phyloP scores from a whole-genome alignment of 2,329 filamentous ascomycete species.

The Aspergillus persii region DNA sequence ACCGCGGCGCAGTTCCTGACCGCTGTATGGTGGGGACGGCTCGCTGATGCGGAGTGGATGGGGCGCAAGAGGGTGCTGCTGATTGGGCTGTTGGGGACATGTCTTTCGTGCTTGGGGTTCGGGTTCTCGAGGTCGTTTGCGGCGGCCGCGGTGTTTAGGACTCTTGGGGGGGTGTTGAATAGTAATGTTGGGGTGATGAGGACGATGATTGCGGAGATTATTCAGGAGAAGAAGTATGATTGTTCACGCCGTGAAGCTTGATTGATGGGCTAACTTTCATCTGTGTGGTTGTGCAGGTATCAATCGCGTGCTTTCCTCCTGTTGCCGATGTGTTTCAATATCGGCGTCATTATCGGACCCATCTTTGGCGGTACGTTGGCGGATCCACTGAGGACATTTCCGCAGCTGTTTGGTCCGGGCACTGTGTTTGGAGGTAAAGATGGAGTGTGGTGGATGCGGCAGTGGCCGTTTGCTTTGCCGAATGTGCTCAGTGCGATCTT shows the following conservation, averaged over 20 bases:
- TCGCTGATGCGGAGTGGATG: constrained; percentile 62
- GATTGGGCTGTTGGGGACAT: constrained; percentile 71
- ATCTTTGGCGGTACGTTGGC: constrained; percentile 65
- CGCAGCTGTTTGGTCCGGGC: constrained; percentile 60
- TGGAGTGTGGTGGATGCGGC: constrained; percentile 62
- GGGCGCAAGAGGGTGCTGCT: constrained; percentile 77
- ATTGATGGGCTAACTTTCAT: not conserved
- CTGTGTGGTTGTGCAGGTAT: constrained; percentile 27
- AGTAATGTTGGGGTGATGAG: constrained; percentile 73
- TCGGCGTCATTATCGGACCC: constrained; percentile 60
- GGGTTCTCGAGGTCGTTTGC: constrained; percentile 66
- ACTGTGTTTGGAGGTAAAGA: constrained; percentile 56
- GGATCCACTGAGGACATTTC: constrained; percentile 63
- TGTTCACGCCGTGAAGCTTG: not conserved
- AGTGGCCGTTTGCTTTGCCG: constrained; percentile 68
- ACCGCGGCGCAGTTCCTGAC: constrained; percentile 80
- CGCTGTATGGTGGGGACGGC: constrained; percentile 75
- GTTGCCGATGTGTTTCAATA: constrained; percentile 68
- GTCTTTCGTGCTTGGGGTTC: constrained; percentile 64
- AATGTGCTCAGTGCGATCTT: constrained; percentile 65
- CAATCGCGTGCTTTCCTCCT: constrained; percentile 57
- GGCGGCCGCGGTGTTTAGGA: constrained; percentile 63
- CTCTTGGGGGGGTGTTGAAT: constrained; percentile 65
- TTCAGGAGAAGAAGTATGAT: constrained; percentile 63
- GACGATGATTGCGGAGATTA: constrained; percentile 71